These are phyloP conservation scores for Glycine tomentella DNA, from an alignment of 306 rosid genomes.

Conservation along the genomic window DNA sequence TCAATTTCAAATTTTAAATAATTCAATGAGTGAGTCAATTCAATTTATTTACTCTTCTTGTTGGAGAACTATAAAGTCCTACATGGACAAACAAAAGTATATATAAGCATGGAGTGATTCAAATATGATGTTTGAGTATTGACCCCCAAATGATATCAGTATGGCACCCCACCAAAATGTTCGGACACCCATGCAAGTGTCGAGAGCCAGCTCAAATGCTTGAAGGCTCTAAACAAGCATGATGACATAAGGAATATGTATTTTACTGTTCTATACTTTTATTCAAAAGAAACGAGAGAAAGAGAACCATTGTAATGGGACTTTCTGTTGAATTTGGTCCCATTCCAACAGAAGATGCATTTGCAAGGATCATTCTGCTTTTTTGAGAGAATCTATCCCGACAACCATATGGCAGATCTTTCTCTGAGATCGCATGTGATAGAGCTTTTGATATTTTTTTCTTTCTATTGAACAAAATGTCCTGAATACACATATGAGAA, in stretches of 20 bases:
- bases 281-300: not conserved
- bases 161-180: too few species aligned
- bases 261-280: not conserved
- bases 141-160: too few species aligned
- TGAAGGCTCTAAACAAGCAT: too few species aligned
- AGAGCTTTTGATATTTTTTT: constrained; percentile 5
- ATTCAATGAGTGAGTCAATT: not conserved
- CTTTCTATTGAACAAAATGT: not conserved
- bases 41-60: not conserved
- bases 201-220: too few species aligned
- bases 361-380: constrained; percentile 15
- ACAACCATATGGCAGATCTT: constrained; percentile 25
- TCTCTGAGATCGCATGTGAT: constrained; percentile 37
- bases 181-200: too few species aligned
- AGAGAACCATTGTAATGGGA: constrained; percentile 28
- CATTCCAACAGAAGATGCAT: constrained; percentile 28
- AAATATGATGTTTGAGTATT: too few species aligned
- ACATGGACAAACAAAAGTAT: too few species aligned
- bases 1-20: constrained; percentile 1
- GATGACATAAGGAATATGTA: too few species aligned
- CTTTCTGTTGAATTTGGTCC: constrained; percentile 35
- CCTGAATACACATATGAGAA: too few species aligned
- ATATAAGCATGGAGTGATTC: too few species aligned
- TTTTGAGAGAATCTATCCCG: constrained; percentile 23
- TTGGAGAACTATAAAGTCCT: too few species aligned